Evolutionary conservation across 176 grass and related monocot species (phyloP).

Genomic region (Saccharum spontaneum): DNA sequence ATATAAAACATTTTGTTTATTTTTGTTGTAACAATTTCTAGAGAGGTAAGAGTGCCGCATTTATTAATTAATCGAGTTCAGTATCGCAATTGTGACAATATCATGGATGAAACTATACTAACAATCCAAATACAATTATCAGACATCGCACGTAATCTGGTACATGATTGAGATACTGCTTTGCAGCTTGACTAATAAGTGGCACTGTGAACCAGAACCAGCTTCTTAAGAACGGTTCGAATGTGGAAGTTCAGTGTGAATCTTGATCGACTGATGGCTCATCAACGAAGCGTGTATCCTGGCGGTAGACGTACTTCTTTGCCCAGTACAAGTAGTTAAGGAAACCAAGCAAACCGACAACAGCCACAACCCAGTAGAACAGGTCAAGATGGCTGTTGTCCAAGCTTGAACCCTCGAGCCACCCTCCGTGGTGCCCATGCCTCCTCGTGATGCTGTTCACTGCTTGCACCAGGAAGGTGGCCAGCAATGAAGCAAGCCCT

Average conservation of each 20-base stretch:
- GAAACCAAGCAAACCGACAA: conserved; percentile 44
- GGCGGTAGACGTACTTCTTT: conserved; percentile 52
- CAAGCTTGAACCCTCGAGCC: conserved; percentile 65
- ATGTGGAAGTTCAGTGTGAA: background rate
- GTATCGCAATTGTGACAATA: background rate
- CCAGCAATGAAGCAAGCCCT: conserved; percentile 50
- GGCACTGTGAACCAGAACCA: background rate
- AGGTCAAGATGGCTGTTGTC: conserved; percentile 62
- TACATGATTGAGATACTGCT: background rate
- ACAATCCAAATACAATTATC: background rate
- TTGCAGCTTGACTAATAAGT: background rate
- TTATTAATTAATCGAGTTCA: background rate
- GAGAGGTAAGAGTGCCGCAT: background rate
- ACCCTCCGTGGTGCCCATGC: conserved; percentile 32
- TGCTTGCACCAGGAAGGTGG: conserved; percentile 41
- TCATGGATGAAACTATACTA: background rate
- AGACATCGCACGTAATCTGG: background rate
- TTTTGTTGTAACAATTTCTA: background rate
- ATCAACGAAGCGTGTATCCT: conserved; percentile 10
- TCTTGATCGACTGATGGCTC: background rate
- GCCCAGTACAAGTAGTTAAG: conserved; percentile 64
- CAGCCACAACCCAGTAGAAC: conserved; percentile 63
- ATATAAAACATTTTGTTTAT: background rate
- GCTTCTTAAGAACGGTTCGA: background rate
- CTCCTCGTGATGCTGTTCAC: conserved; percentile 54